Base-by-base conservation (phyloP, 345 rosid species). In the Jatropha curcas region DNA sequence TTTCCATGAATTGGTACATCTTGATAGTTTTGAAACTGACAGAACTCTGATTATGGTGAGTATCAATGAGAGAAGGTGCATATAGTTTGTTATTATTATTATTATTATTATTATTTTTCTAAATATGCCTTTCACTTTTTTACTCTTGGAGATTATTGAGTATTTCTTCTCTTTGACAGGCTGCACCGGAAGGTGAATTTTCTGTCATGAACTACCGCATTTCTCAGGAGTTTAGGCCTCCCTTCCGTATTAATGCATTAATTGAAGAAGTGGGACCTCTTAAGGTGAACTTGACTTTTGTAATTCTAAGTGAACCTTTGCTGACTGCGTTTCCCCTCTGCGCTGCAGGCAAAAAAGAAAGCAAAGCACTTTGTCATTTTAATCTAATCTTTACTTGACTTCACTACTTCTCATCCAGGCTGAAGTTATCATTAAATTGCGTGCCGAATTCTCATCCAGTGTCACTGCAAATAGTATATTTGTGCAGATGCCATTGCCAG, bases 141-240 rank as follows among this genome's bases (percentile, higher is more conserved):
- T 63, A 9, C 11, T 41, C 11, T 39, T n/a, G n/a, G 20, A 11
- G 1, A 12, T n/a, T 35, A 4, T 22, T 9, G 1, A 61, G 1
- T 35, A 31, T 69, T 71, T 57, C 50, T 39, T 69, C 51, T 75
- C 72, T 71, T 55, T 76, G 55, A 73, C 83, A 92, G 99, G 89
- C 91, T 62, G 96, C 99, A 27, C 94, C 99, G 35, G 99, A 95
- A 76, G 99, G 99, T 70, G 99, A 95, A 82, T 95, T 95, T 77
- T 95, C 99, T 59, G 99, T 95, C 65, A 95, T 92, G 99, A 95
- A 95, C 84, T 92, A 95, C 76, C 92, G 99, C 50, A 88, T 92
- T 90, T 90, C 98, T 53, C 94, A 91, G 82, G 99, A 95, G 81
- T 95, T 95, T 80, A 91, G 88, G 84, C 99, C 99, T 79, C 99